Percentiles rank a stretch among this genome's conserved stretches.
Conservation (phyloP, 2,329 filamentous ascomycete genomes). For the Akanthomyces uredinophilus region DNA sequence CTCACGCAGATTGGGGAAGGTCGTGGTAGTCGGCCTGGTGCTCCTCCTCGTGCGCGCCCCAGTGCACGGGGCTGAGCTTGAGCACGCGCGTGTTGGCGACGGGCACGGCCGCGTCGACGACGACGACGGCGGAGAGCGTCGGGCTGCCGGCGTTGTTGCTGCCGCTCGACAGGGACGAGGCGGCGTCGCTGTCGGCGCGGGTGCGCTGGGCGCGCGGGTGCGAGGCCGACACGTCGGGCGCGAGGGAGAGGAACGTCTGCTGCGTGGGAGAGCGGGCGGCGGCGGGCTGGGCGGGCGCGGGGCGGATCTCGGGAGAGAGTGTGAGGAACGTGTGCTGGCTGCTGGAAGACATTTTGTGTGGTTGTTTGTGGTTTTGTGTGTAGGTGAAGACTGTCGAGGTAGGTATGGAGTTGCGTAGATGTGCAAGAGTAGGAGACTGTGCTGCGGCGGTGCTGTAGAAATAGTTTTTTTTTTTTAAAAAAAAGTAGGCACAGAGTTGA, state of each 20-base stretch:
- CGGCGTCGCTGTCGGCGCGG: conserved; percentile 20
- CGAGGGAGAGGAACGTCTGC: conserved; percentile 48
- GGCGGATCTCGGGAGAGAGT: conserved; percentile 6
- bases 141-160: conserved; percentile 19
- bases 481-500: no score
- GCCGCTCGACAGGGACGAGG: conserved; percentile 19
- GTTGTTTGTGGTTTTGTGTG: no score
- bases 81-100: conserved; percentile 45
- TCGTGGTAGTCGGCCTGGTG: conserved; percentile 54
- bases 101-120: conserved; percentile 39
- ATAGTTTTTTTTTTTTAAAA: no score
- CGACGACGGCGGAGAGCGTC: conserved; percentile 22
- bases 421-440: no score
- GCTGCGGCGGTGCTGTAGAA: no score
- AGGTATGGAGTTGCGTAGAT: not conserved
- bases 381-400: not conserved
- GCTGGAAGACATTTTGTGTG: conserved; percentile 3
- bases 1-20: conserved; percentile 22
- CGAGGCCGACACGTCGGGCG: conserved; percentile 52
- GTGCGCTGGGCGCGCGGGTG: conserved; percentile 42
- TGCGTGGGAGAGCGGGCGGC: not conserved
- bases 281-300: not conserved
- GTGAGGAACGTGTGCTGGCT: conserved; percentile 11
- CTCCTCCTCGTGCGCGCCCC: conserved; percentile 53
- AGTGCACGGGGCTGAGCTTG: conserved; percentile 61